Percentiles rank a stretch among this genome's conserved stretches.
phyloP scores from a whole-genome alignment of 768 basidiomycete genomes.

The Suillus lakei region DNA sequence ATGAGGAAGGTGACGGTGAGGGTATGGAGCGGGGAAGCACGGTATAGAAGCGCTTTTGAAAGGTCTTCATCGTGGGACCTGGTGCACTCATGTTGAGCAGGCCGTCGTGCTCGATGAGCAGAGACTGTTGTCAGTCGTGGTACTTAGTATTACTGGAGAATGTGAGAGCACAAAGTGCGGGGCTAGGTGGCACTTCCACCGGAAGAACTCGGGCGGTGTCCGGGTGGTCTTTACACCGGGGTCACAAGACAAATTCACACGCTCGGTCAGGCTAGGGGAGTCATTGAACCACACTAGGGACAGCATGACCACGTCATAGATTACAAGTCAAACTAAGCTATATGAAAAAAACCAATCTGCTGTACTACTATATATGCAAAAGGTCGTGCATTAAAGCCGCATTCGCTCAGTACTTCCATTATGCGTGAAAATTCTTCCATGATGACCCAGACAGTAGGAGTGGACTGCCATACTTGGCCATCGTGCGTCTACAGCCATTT shows the following conservation, averaged over 20 bases:
- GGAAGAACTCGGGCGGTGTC: not conserved
- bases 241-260: not conserved
- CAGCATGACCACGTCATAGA: too few species aligned
- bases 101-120: not conserved
- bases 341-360: too few species aligned
- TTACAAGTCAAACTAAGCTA: too few species aligned
- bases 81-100: slow-evolving; percentile 37
- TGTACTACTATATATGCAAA: too few species aligned
- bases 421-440: too few species aligned
- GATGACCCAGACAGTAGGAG: too few species aligned
- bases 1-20: slow-evolving; percentile 33
- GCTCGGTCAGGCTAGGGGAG: too few species aligned
- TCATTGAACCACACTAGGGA: too few species aligned
- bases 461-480: too few species aligned
- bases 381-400: too few species aligned
- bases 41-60: slow-evolving; percentile 56
- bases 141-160: not conserved
- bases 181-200: not conserved
- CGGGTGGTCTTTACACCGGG: not conserved
- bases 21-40: slow-evolving; percentile 43
- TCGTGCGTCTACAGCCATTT: too few species aligned
- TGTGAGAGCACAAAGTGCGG: slow-evolving; percentile 1
- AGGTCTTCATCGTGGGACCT: slow-evolving; percentile 50
- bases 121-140: not conserved
- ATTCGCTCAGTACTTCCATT: too few species aligned